These are phyloP conservation scores for Nemania sp. DNA, from an alignment of 2,329 filamentous ascomycete genomes.

Conservation along the genomic window DNA sequence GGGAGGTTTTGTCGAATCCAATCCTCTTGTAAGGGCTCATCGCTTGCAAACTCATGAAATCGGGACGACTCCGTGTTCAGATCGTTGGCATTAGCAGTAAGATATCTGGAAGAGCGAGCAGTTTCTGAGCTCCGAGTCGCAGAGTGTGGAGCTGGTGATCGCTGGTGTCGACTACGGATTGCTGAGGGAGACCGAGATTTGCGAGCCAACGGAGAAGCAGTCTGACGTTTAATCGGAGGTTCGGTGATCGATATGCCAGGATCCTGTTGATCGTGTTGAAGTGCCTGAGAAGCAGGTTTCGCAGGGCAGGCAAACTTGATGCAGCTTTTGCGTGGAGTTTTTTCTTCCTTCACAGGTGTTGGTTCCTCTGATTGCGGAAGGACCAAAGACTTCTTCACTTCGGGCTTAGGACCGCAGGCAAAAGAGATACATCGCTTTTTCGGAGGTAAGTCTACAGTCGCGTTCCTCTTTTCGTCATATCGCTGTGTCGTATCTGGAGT, in stretches of 20 bases:
- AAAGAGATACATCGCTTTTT: constrained; percentile 93
- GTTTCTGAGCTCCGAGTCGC: constrained; percentile 45
- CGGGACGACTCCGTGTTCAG: constrained; percentile 59
- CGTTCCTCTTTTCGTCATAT: constrained; percentile 51
- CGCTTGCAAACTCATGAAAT: constrained; percentile 93
- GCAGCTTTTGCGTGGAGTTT: constrained; percentile 57
- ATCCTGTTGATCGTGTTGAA: constrained; percentile 36
- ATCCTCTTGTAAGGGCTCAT: constrained; percentile 79
- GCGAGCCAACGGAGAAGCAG: constrained; percentile 31
- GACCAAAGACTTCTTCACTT: constrained; percentile 47
- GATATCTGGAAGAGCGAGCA: constrained; percentile 49
- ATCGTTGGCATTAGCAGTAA: constrained; percentile 55
- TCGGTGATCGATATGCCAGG: constrained; percentile 12
- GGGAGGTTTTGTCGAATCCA: constrained; percentile 77
- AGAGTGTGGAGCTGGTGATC: constrained; percentile 42
- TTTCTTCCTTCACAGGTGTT: constrained; percentile 43
- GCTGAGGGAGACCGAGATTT: constrained; percentile 40
- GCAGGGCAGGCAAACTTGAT: constrained; percentile 78
- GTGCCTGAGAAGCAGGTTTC: constrained; percentile 50
- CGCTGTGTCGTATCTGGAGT: constrained; percentile 13
- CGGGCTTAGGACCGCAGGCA: constrained; percentile 73
- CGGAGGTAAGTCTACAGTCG: constrained; percentile 64
- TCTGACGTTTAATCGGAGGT: constrained; percentile 21
- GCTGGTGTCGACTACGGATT: constrained; percentile 31
- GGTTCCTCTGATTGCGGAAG: constrained; percentile 42